Conservation (phyloP, 345 rosid species). For the Linum lewisii region DNA sequence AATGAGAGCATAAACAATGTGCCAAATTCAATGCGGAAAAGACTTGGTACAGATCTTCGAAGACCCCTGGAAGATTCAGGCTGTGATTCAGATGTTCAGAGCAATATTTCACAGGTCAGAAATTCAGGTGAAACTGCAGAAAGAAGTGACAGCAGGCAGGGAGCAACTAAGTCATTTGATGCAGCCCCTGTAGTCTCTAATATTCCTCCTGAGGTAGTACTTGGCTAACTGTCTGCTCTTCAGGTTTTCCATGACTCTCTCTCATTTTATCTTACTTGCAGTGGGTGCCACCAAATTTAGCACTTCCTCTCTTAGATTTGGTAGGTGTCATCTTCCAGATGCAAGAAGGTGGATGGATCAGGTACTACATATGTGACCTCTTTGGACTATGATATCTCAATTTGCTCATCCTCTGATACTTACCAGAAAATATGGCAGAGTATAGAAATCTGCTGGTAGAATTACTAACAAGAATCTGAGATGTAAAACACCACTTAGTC, state of each 20-base stretch:
- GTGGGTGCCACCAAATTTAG: slow-evolving; percentile 98
- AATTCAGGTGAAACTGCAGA: slow-evolving; percentile 24
- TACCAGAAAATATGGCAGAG: no score
- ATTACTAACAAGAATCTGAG: no score
- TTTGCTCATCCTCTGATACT: not conserved
- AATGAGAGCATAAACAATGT: slow-evolving; percentile 23
- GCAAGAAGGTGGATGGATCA: slow-evolving; percentile 99
- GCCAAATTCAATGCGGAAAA: slow-evolving; percentile 27
- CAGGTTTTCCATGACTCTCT: not conserved
- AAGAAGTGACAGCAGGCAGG: slow-evolving; percentile 35
- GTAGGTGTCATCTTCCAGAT: slow-evolving; percentile 91
- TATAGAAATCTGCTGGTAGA: no score
- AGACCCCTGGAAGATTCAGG: slow-evolving; percentile 28
- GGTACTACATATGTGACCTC: slow-evolving; percentile 30
- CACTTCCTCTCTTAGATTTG: slow-evolving; percentile 70
- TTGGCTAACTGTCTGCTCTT: not conserved
- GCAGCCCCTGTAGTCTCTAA: slow-evolving; percentile 35
- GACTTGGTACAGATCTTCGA: slow-evolving; percentile 29
- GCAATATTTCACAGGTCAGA: slow-evolving; percentile 14
- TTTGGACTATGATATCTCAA: not conserved
- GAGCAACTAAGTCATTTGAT: slow-evolving; percentile 26
- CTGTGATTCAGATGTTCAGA: slow-evolving; percentile 25
- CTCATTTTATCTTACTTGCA: slow-evolving; percentile 26
- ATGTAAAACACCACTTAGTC: no score
- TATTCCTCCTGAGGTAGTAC: slow-evolving; percentile 76